phyloP scores from a whole-genome alignment of 768 basidiomycete genomes.

The Pluteus cervinus region DNA sequence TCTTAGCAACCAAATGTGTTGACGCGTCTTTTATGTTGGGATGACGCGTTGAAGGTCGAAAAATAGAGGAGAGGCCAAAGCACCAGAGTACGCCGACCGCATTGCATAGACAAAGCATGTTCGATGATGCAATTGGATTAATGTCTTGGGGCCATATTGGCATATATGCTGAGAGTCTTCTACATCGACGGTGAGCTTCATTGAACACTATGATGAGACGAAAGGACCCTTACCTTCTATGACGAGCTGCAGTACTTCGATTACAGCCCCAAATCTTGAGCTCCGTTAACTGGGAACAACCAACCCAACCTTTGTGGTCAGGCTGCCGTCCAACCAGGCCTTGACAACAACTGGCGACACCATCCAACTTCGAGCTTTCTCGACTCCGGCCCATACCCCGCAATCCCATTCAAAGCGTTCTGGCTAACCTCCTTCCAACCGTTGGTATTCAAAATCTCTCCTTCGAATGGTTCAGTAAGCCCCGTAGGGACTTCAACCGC shows the following conservation, averaged over 20 bases:
- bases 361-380: conserved; percentile 74
- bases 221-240: conserved; percentile 26
- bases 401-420: conserved; percentile 32
- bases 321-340: conserved; percentile 43
- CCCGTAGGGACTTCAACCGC: conserved; percentile 44
- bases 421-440: conserved; percentile 62
- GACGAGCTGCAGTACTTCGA: conserved; percentile 33
- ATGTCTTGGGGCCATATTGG: too few species aligned
- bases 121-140: too few species aligned
- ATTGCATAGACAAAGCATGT: too few species aligned
- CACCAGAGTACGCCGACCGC: too few species aligned
- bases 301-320: conserved; percentile 15
- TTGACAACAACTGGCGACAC: conserved; percentile 75
- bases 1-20: too few species aligned
- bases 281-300: conserved; percentile 34
- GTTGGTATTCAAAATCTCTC: conserved; percentile 59
- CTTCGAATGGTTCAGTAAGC: conserved; percentile 68
- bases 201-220: neutral
- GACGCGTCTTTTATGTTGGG: too few species aligned
- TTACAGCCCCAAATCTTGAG: conserved; percentile 54
- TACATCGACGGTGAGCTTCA: conserved; percentile 10
- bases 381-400: conserved; percentile 33
- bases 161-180: conserved; percentile 23
- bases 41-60: too few species aligned
- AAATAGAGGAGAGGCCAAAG: too few species aligned